phyloP scores from a whole-genome alignment of 345 rosid species.

The Brassica incana region DNA sequence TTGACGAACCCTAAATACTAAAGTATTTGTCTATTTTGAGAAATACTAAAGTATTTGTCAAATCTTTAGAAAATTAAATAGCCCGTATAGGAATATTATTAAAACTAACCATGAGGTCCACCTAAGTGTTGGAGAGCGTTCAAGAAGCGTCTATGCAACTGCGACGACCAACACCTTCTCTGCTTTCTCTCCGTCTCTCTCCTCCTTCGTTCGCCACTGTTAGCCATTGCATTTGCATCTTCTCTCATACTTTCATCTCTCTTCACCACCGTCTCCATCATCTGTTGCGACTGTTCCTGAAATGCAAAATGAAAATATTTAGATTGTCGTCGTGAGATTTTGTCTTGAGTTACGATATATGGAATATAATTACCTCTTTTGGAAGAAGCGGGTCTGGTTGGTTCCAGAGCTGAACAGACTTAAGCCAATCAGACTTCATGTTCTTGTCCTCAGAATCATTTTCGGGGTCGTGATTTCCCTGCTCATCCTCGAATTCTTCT shows the following conservation, averaged over 20 bases:
- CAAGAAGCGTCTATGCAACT: constrained; percentile 78
- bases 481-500: constrained; percentile 45
- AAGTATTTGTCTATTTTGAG: neutral
- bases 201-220: constrained; percentile 42
- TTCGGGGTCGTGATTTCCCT: constrained; percentile 33
- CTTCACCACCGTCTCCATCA: constrained; percentile 54
- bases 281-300: constrained; percentile 15
- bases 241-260: constrained; percentile 51
- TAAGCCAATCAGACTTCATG: constrained; percentile 92
- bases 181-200: constrained; percentile 63
- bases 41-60: neutral
- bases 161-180: constrained; percentile 94
- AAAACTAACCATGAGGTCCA: constrained; percentile 70
- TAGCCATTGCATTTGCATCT: constrained; percentile 42
- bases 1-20: neutral
- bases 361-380: constrained; percentile 49
- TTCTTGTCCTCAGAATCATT: constrained; percentile 46
- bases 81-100: neutral
- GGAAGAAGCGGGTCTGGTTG: constrained; percentile 58
- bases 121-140: constrained; percentile 93
- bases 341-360: neutral
- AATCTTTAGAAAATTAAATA: neutral
- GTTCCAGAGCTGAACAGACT: constrained; percentile 94
- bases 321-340: neutral
- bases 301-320: constrained; percentile 8